Base-by-base conservation (phyloP, 2,329 filamentous ascomycete species). In the Coniella lustricola region DNA sequence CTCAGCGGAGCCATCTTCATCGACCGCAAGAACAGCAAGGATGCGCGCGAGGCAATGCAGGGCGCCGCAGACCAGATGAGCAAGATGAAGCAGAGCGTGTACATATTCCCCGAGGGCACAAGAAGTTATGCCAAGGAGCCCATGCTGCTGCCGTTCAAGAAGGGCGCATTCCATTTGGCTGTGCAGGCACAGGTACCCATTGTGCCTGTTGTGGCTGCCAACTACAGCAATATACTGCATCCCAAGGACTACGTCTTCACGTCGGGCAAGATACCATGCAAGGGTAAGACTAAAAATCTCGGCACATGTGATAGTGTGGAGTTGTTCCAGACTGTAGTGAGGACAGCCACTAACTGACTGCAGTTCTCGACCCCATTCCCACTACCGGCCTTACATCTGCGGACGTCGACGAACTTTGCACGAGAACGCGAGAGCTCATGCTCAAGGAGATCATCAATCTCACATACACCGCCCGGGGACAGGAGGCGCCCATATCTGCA, bases 81-180 rank as follows among this genome's bases (percentile, higher is more conserved):
- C 59, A 69, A 69, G 45, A 75, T 84, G 60, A 76, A 72, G 55
- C 86, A 90, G 72, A 87, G 78, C 66, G 87, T 91, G 58, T 91
- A 82, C 71, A 89, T 91, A 70, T 91, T 91, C 67, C 85, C 87
- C 51, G 93, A 98, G 71, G 93, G 93, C 44, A 98, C 93, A 1
- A 80, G 93, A 57, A 94, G 87, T 64, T 95, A 97, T 70, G 77
- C 86, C 49, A 81, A 85, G 59, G 83, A 90, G 47, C 87, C 93
- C 2, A 79, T 77, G 51, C 70, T 98, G 59, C 73, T 97, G 47
- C 87, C 90, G n/a, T 98, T 97, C 76, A 98, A 98, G 72, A 98
- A 98, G 74, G 93, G 93, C 51, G 93, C 91, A 40, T 98, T 98
- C 69, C 91, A 98, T 66, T 77, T 98, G 31, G 93, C 93, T 39